Evolutionary conservation across 352 stramenopile genomes (phyloP), one percentile per base, ranked within the genome.

Genomic region (Pythium aquatile): DNA sequence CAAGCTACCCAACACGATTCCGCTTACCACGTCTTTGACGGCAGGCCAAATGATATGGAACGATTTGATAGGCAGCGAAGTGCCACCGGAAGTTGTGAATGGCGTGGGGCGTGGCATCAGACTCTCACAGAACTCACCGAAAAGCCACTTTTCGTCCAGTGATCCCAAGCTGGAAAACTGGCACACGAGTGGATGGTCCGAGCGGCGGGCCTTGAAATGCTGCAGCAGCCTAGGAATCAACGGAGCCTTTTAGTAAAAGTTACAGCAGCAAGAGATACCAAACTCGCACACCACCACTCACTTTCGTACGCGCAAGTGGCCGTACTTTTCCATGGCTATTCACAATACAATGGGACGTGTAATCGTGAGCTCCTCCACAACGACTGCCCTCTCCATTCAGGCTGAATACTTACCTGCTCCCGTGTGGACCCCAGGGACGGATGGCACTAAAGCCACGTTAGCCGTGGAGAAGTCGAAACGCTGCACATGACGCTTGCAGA

Each of bases 81-180:
- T 58, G 13, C 42, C 48, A 32, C 33, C 53, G n/a, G 77, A 58
- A 24, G 20, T 24, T 1, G 71, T 71, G 10, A 79, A 29, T 3
- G 63, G 64, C n/a, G 64, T 76, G 57, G 73, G 78, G 2, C 81
- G 75, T 0, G 73, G 74, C 58, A 90, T 77, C 32, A 93, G 73
- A 47, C 83, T 93, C 40, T 66, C 49, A 5, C 72, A 59, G 64
- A 94, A 92, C 64, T 94, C 86, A 0, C 78, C 77, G 51, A 89
- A 93, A 11, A 94, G 68, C 86, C 86, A 94, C 61, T 90, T 90
- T 37, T 93, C 84, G 28, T 91, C 81, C 17, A 94, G 69, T 11
- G 86, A 94, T 0, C 86, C 86, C 29, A 93, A 61, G 58, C 86
- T 94, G 1, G 86, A 94, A 65, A 91, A 92, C 83, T 94, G 84